Percentiles rank a stretch among this genome's conserved stretches.
phyloP scores from a whole-genome alignment of 805 yeast species.

The Kodamaea hsintzibuensis region DNA sequence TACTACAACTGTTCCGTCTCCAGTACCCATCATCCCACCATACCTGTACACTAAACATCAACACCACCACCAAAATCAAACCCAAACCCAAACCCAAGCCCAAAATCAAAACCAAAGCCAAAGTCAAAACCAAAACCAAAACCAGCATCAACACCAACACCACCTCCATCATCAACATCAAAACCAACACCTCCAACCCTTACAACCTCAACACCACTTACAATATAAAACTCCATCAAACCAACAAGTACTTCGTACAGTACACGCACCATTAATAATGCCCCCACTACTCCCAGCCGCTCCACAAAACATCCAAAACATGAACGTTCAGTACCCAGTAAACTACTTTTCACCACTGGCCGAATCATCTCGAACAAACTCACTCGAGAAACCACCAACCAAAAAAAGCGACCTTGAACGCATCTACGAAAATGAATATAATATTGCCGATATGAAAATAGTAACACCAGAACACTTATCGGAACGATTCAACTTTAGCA shows the following conservation, averaged over 20 bases:
- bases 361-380: neutral
- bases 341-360: neutral
- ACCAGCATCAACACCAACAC: neutral
- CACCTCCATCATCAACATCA: slow-evolving; percentile 1
- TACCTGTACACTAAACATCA: neutral
- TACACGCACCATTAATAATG: neutral
- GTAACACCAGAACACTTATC: slow-evolving; percentile 23
- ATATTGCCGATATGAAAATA: slow-evolving; percentile 1
- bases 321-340: slow-evolving; percentile 3
- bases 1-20: neutral
- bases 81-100: neutral
- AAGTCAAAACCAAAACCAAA: neutral
- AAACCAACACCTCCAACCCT: neutral
- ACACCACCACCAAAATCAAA: neutral
- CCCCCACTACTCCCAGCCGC: slow-evolving; percentile 1
- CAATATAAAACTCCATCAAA: neutral
- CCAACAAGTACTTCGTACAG: neutral
- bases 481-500: slow-evolving; percentile 25
- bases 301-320: slow-evolving; percentile 1
- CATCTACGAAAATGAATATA: slow-evolving; percentile 4
- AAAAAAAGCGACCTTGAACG: slow-evolving; percentile 2
- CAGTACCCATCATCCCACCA: neutral
- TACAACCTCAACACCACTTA: neutral
- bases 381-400: neutral
- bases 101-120: neutral